These are phyloP conservation scores for Dothideomycetidae sp. DNA, from an alignment of 2,329 filamentous ascomycete genomes.

Conservation along the genomic window DNA sequence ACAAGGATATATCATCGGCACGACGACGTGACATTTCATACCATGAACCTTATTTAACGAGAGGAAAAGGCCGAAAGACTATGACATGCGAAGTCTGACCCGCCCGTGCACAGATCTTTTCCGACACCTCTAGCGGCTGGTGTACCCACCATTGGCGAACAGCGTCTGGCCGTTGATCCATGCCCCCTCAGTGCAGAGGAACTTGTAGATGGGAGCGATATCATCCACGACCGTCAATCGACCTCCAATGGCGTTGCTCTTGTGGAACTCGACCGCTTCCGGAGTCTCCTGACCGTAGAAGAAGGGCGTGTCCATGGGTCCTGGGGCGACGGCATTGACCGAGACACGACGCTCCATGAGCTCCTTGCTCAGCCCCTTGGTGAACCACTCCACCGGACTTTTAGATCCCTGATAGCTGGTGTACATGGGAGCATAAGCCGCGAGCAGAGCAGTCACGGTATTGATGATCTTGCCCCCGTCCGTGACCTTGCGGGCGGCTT, in stretches of 20 bases:
- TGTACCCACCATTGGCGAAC: slow-evolving; percentile 30
- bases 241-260: slow-evolving; percentile 29
- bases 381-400: slow-evolving; percentile 46
- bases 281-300: not conserved
- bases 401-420: slow-evolving; percentile 43
- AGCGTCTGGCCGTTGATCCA: slow-evolving; percentile 38
- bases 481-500: slow-evolving; percentile 38
- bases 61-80: too few relatives aligned
- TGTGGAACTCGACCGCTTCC: slow-evolving; percentile 5
- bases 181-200: slow-evolving; percentile 30
- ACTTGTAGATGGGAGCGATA: slow-evolving; percentile 29
- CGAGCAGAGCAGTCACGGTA: slow-evolving; percentile 25
- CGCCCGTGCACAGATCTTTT: too few relatives aligned
- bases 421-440: slow-evolving; percentile 32
- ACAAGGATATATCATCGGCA: too few relatives aligned
- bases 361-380: slow-evolving; percentile 41
- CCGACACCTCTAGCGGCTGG: too few relatives aligned
- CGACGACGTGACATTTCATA: too few relatives aligned
- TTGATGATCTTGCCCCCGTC: slow-evolving; percentile 33
- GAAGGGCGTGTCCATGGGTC: slow-evolving; percentile 13
- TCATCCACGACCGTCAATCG: slow-evolving; percentile 38
- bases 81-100: too few relatives aligned
- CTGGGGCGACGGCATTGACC: slow-evolving; percentile 40
- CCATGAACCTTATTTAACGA: too few relatives aligned
- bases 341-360: slow-evolving; percentile 37